Base-by-base conservation (phyloP, 1,284 basidiomycete genomes). In the Papiliotrema terrestris region DNA sequence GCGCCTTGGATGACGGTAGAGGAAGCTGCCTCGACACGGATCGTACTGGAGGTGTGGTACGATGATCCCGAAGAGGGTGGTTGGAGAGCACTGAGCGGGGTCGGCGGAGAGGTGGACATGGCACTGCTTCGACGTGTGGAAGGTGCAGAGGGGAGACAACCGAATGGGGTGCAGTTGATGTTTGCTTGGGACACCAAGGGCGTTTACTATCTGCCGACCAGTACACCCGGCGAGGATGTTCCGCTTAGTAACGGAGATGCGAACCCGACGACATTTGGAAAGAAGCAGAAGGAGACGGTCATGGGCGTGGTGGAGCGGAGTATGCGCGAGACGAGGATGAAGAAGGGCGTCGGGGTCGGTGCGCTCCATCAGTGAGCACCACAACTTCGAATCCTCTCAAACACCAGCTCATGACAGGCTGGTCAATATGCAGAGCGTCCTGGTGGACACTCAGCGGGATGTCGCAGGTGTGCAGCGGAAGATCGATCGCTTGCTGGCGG, bases 371-470 rank as follows among this genome's bases (percentile, higher is more conserved):
- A 74, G 74, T 76, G 42, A 48, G 73, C 62, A 5, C 29, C 6
- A 32, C 29, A 32, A 32, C 26, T 19, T 42, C 13, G 35, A n/a
- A 46, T 26, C 37, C 29, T n/a, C 20, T 19, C 44, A 13, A 17
- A 23, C 25, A 13, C 23, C 19, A 25, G 13, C 11, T 15, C 2
- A 45, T 15, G 14, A 8, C 52, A 91, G 89, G 68, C 77, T 91
- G 26, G 84, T 84, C 39, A 84, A 82, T 51, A 71, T 89, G 32
- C 87, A 90, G 64, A 79, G 83, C 22, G 82, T 82, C 50, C 83
- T 91, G 51, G 67, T 79, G 35, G 88, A 90, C 63, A 85, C 84
- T n/a, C 76, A 84, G 63, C 73, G 75, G 39, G 85, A 83, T 8
- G 79, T 90, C 1, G 75, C 68, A 22, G 79, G 83, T 38, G 76